phyloP scores from a whole-genome alignment of 140 eudicot species.

The Senecio squalidus region DNA sequence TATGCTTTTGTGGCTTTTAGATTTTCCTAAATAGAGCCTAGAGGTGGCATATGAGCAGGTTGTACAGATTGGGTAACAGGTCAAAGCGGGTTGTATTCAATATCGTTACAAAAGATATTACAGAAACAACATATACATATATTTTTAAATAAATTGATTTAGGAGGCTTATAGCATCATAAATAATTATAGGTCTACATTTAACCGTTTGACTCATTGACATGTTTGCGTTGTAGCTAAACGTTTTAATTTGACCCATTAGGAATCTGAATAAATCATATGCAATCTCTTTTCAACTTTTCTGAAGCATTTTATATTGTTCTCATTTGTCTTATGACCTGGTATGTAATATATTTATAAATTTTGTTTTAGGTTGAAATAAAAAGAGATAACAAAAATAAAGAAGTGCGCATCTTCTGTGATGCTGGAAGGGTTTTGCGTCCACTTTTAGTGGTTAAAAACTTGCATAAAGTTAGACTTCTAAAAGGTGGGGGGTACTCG shows the following conservation, averaged over 20 bases:
- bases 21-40: not conserved
- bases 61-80: not conserved
- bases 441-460: slow-evolving; percentile 80
- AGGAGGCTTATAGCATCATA: too few species aligned
- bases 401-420: slow-evolving; percentile 78
- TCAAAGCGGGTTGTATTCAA: not conserved
- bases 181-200: too few species aligned
- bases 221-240: too few species aligned
- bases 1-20: not conserved
- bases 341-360: not conserved
- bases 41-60: not conserved
- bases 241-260: too few species aligned
- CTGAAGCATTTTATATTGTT: not conserved
- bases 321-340: not conserved
- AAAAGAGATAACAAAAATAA: slow-evolving; percentile 58
- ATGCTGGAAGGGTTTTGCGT: slow-evolving; percentile 83
- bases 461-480: slow-evolving; percentile 41
- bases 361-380: slow-evolving; percentile 58
- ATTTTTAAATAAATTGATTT: too few species aligned
- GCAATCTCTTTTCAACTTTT: not conserved
- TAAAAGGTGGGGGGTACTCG: slow-evolving; percentile 52
- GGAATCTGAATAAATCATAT: too few species aligned
- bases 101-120: too few species aligned
- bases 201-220: too few species aligned
- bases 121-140: too few species aligned